A percentile compares a stretch with the other conserved stretches of the same genome.
These are phyloP conservation scores for Limnanthes douglasii DNA, from an alignment of 345 rosid species.

Conservation along the genomic window DNA sequence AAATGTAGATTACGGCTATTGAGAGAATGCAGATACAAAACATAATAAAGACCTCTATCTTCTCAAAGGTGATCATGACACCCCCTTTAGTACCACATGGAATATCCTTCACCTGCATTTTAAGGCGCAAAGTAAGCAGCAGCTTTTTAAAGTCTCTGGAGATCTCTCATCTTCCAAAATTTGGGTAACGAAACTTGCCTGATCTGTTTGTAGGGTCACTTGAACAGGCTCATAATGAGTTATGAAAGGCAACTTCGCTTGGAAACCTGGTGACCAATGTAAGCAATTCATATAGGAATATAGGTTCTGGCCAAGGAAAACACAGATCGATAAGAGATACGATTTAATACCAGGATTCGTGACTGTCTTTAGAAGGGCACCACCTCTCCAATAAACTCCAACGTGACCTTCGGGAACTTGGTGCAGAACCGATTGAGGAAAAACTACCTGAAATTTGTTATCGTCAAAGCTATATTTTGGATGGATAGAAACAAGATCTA, in stretches of 20 bases:
- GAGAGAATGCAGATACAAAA: too few species aligned
- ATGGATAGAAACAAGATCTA: background rate
- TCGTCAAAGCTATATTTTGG: background rate
- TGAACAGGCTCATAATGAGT: constrained; percentile 85
- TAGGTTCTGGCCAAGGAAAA: background rate
- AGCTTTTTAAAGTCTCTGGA: constrained; percentile 1
- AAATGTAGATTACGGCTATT: too few species aligned
- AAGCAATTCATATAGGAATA: background rate
- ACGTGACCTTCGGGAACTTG: constrained; percentile 97
- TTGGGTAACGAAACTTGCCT: constrained; percentile 18
- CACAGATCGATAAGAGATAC: background rate
- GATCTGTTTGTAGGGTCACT: constrained; percentile 91
- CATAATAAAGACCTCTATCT: constrained; percentile 93
- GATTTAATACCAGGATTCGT: constrained; percentile 44
- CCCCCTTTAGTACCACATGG: constrained; percentile 98
- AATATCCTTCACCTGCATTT: constrained; percentile 64
- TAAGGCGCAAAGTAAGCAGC: background rate
- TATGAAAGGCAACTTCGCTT: constrained; percentile 62
- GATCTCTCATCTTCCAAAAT: constrained; percentile 1
- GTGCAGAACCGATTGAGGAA: constrained; percentile 48
- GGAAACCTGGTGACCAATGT: constrained; percentile 41
- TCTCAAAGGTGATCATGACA: constrained; percentile 87
- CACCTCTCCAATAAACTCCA: constrained; percentile 94
- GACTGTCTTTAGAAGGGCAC: constrained; percentile 55
- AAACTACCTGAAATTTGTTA: constrained; percentile 25